A percentile compares a stretch with the other conserved stretches of the same genome.
Conservation (phyloP, 495 filamentous ascomycete species). For the Elaphomyces granulatus region DNA sequence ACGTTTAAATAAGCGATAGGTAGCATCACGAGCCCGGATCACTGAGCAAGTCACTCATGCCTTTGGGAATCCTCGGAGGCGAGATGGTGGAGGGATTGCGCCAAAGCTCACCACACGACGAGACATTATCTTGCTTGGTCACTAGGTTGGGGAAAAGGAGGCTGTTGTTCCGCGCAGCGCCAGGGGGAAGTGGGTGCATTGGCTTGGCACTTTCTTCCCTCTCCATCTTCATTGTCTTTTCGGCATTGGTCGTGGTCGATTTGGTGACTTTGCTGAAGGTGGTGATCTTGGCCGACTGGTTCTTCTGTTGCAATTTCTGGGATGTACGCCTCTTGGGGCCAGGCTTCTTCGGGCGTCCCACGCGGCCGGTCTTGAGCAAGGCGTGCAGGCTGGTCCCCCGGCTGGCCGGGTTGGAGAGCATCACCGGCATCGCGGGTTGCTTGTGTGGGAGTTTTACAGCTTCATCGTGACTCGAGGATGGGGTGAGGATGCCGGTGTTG, state of each 20-base stretch:
- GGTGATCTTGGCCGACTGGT: slow-evolving; percentile 21
- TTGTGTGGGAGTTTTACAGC: slow-evolving; percentile 9
- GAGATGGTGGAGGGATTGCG: slow-evolving; percentile 21
- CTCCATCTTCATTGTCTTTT: slow-evolving; percentile 15
- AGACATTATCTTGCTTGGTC: slow-evolving; percentile 7
- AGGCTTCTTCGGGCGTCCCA: slow-evolving; percentile 5
- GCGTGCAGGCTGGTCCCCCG: slow-evolving; percentile 12
- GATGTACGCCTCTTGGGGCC: slow-evolving; percentile 10
- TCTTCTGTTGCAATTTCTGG: slow-evolving; percentile 11
- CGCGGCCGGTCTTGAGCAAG: slow-evolving; percentile 12
- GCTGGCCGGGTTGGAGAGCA: slow-evolving; percentile 18
- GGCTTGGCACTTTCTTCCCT: slow-evolving; percentile 20
- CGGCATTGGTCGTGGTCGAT: slow-evolving; percentile 4
- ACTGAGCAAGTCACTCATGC: slow-evolving; percentile 24
- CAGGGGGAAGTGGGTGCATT: slow-evolving; percentile 29
- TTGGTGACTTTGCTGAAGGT: slow-evolving; percentile 29
- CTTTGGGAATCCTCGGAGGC: slow-evolving; percentile 22
- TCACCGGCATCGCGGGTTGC: slow-evolving; percentile 13
- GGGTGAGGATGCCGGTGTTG: slow-evolving; percentile 44
- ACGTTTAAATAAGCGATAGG: too few species aligned
- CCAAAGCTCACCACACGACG: slow-evolving; percentile 9
- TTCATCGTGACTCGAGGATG: slow-evolving; percentile 36
- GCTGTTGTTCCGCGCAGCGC: slow-evolving; percentile 30
- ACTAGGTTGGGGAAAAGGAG: slow-evolving; percentile 15
- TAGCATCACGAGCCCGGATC: slow-evolving; percentile 8